Base-by-base conservation (phyloP, 805 yeast genomes). In the Candida maesae region DNA sequence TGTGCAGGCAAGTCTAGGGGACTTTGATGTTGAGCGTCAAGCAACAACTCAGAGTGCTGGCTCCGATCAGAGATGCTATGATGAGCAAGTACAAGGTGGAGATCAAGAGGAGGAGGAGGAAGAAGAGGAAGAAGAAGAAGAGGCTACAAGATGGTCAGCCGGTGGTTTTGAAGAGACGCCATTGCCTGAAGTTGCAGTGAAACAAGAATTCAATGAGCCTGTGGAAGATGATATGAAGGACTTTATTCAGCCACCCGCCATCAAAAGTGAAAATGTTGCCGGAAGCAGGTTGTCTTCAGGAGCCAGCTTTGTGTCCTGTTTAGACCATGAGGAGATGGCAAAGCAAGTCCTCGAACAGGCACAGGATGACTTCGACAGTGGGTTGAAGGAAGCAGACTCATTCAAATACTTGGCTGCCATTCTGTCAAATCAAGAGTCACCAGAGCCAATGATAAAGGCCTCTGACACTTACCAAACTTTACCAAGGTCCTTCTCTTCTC, bases 361-460 rank as follows among this genome's bases (percentile, higher is more conserved):
- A 8, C 16, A 39, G 11, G 35, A 36, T 23, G 36, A 36, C 11
- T 27, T 26, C 13, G 26, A 33, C 6, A 31, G 24, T 9, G 33
- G 31, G 29, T 31, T 63, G 7, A 39, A 49, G 4, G 36, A 48
- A 11, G 74, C 68, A 43, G 65, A 64, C 10, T 73, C 79, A 0
- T 74, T 64, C 49, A 64, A 65, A 0, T 74, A 74, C 43, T 55
- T 74, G 18, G 76, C 71, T 2, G 61, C 60, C 3, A 7, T 36
- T 5, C 17, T 36, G 3, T 20, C n/a, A 14, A 21, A 8, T n/a
- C 21, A 8, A 5, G 31, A 13, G 19, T 7, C 28, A 6, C 26
- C 33, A 20, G 12, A 13, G 4, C 4, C 15, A 6, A 11, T 29
- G n/a, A 43, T 40, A 26, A 39, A 35, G 24, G 10, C 10, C 3